Evolutionary conservation across 352 stramenopile genomes (phyloP), one percentile per base, ranked within the genome.

Genomic region (Phytophthora kernoviae): DNA sequence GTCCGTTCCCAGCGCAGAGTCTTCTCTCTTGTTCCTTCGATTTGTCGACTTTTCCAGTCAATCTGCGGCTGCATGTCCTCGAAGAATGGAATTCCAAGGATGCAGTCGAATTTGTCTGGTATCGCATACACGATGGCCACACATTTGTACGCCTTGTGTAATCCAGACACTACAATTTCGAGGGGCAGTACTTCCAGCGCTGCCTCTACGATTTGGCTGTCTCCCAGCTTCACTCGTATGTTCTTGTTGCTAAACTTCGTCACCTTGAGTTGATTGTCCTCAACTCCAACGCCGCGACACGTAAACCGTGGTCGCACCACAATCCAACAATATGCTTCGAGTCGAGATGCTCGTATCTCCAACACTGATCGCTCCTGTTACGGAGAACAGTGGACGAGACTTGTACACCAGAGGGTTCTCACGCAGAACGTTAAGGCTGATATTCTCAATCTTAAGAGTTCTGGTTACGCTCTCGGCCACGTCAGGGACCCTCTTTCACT

Each of bases 361-460:
- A 7, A 6, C 6, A 6, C 3, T 30, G 24, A 30, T 30, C 24
- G 24, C 24, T 7, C 24, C 24, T 7, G 3, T 30, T 7, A 30
- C 24, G 3, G 24, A 30, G 33, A 12, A 39, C 10, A 39, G 4
- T 14, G 33, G 33, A 39, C 33, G 33, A 2, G 33, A 39, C 33
- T 39, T 54, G 33, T 54, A 54, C 6, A 54, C 47, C 9, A 45
- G 34, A 54, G 20, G 33, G 47, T 45, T 54, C 36, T 54, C 47
- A 44, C 47, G n/a, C 21, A 54, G 33, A 54, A 36, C 33, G 17
- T 54, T 54, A 5, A 54, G 17, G 15, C 46, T 54, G 20, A 39
- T 37, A 55, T 46, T 55, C 22, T 45, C 15, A 27, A 47, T 14
- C n/a, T 27, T 46, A 21, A 47, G 11, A 15, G 34, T 37, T 47